Evolutionary conservation across 192 early-diverging fungal genomes (phyloP).

Genomic region (Endogone sp.): DNA sequence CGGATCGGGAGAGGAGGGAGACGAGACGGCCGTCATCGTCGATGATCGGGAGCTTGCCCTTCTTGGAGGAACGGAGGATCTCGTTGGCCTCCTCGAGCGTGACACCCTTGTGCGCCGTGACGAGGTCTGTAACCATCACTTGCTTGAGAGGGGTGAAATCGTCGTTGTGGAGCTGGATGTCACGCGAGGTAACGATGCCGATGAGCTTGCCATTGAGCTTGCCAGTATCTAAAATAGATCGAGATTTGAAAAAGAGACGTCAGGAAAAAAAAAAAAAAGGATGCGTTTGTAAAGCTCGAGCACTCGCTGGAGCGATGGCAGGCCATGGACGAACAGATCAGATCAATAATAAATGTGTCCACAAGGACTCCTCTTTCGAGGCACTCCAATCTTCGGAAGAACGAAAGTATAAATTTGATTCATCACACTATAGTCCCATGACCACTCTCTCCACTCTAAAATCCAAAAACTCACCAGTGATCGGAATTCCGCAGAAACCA

Average conservation of each 20-base stretch:
- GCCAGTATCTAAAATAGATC: constrained; percentile 58
- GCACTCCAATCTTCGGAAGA: constrained; percentile 30
- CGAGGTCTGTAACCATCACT: constrained; percentile 90
- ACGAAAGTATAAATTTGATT: constrained; percentile 35
- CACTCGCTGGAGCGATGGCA: background rate
- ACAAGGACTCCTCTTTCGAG: constrained; percentile 23
- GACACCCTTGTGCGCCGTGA: constrained; percentile 82
- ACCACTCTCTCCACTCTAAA: background rate
- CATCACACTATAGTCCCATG: background rate
- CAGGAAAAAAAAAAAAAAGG: constrained; percentile 10
- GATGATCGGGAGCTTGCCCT: constrained; percentile 97
- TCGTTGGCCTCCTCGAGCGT: constrained; percentile 88
- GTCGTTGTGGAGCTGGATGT: constrained; percentile 91
- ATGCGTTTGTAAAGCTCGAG: background rate
- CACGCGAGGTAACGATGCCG: constrained; percentile 95
- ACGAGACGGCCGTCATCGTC: constrained; percentile 79
- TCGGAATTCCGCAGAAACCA: constrained; percentile 96
- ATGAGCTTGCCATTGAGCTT: constrained; percentile 85
- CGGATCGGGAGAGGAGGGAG: constrained; percentile 88
- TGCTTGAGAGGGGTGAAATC: constrained; percentile 54
- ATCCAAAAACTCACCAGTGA: constrained; percentile 63
- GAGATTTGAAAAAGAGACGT: background rate
- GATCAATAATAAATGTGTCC: constrained; percentile 18
- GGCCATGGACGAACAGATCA: constrained; percentile 4
- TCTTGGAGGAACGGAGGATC: constrained; percentile 84